Evolutionary conservation across 1,139 yeast species (phyloP).

Genomic region (Suhomyces maxii): DNA sequence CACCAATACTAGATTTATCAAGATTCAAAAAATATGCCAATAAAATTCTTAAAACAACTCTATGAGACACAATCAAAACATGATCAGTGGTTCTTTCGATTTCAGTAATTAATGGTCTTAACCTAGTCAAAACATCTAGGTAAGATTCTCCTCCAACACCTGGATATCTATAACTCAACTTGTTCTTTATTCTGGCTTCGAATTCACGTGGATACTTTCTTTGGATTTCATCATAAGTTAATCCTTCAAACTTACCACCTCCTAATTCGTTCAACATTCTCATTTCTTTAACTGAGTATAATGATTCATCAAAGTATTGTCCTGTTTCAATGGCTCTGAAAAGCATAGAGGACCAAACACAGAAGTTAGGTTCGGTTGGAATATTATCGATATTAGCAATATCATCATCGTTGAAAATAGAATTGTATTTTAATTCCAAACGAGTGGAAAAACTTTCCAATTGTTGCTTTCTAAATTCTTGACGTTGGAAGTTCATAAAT

Average conservation of each 20-base stretch:
- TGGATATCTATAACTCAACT: constrained; percentile 84
- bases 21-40: constrained; percentile 87
- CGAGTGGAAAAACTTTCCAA: constrained; percentile 51
- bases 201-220: constrained; percentile 73
- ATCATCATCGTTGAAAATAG: constrained; percentile 28
- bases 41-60: constrained; percentile 86
- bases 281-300: constrained; percentile 82
- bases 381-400: constrained; percentile 34
- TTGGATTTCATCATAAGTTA: constrained; percentile 57
- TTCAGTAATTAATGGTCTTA: constrained; percentile 88
- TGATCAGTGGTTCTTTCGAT: constrained; percentile 90
- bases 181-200: constrained; percentile 69
- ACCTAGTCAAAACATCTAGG: constrained; percentile 85
- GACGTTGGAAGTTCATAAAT: constrained; percentile 73
- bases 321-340: constrained; percentile 78
- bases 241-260: constrained; percentile 88
- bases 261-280: constrained; percentile 92
- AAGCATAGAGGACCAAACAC: constrained; percentile 93
- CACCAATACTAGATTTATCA: constrained; percentile 80
- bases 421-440: constrained; percentile 42
- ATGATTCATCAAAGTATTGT: constrained; percentile 65
- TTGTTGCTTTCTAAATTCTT: constrained; percentile 67
- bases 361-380: constrained; percentile 67
- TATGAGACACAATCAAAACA: constrained; percentile 77
- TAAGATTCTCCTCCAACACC: constrained; percentile 98